These are phyloP conservation scores for Eleusine indica DNA, from an alignment of 176 grass and related monocot species.

Conservation along the genomic window DNA sequence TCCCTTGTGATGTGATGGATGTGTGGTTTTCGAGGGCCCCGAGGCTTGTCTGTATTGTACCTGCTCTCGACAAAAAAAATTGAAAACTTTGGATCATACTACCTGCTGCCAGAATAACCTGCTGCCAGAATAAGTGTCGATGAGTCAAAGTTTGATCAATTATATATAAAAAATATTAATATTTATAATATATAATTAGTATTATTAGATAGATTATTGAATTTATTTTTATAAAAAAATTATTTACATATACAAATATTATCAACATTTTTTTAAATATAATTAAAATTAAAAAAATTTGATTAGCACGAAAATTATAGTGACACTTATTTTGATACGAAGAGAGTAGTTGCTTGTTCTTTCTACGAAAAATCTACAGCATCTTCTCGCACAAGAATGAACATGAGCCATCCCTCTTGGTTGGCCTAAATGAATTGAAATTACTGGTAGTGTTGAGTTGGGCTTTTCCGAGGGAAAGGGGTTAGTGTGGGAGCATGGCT, in stretches of 20 bases:
- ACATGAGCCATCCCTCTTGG: not conserved
- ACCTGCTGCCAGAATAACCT: not conserved
- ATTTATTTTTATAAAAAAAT: too few relatives aligned
- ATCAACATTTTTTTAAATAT: too few relatives aligned
- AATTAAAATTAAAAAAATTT: too few relatives aligned
- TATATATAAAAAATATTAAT: too few relatives aligned
- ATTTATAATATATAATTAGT: too few relatives aligned
- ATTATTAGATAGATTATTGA: too few relatives aligned
- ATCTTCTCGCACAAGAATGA: not conserved
- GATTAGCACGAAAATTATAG: too few relatives aligned
- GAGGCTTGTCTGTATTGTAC: slow-evolving; percentile 22
- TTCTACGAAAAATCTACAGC: not conserved
- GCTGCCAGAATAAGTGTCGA: too few relatives aligned
- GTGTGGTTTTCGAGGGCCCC: not conserved
- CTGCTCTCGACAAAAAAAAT: not conserved
- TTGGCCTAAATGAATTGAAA: not conserved
- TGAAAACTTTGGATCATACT: slow-evolving; percentile 19
- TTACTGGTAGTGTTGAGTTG: not conserved
- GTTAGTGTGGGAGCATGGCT: not conserved
- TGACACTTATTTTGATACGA: too few relatives aligned
- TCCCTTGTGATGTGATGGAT: not conserved
- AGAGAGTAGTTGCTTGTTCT: not conserved
- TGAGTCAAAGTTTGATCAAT: too few relatives aligned
- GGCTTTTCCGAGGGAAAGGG: not conserved
- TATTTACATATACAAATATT: too few relatives aligned